A percentile compares a stretch with the other conserved stretches of the same genome.
Evolutionary conservation across 2,329 filamentous ascomycete species (phyloP).

Genomic region (Capronia americana): DNA sequence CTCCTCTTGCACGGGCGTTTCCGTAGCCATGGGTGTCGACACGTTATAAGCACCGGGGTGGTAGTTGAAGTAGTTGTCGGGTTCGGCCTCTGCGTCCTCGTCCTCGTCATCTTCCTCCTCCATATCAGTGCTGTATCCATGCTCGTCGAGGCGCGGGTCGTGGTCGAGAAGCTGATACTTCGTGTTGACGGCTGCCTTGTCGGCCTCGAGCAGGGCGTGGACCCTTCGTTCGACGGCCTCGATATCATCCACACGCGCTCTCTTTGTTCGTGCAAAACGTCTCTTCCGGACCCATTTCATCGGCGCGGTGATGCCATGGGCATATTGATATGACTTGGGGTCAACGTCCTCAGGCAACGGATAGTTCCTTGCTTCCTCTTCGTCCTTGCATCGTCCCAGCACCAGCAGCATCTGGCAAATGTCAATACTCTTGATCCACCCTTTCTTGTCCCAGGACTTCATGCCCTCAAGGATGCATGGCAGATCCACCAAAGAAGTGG

Average conservation of each 20-base stretch:
- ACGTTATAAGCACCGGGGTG: constrained; percentile 42
- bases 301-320: constrained; percentile 85
- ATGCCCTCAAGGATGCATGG: constrained; percentile 87
- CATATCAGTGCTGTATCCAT: constrained; percentile 55
- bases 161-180: constrained; percentile 69
- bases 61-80: constrained; percentile 43
- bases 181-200: constrained; percentile 66
- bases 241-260: constrained; percentile 81
- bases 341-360: constrained; percentile 76
- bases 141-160: constrained; percentile 46
- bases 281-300: constrained; percentile 85
- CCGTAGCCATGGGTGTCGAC: constrained; percentile 30
- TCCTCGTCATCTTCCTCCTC: constrained; percentile 56
- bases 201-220: constrained; percentile 72
- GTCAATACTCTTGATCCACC: constrained; percentile 87
- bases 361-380: constrained; percentile 68
- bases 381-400: constrained; percentile 69
- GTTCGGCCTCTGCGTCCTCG: constrained; percentile 43
- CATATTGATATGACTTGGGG: constrained; percentile 72
- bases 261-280: constrained; percentile 73
- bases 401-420: constrained; percentile 89
- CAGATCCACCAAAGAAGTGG: constrained; percentile 79
- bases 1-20: constrained; percentile 43
- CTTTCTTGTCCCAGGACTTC: constrained; percentile 90
- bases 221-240: constrained; percentile 84